phyloP scores from a whole-genome alignment of 768 basidiomycete genomes.

The Leccinum olivaceopallidum region DNA sequence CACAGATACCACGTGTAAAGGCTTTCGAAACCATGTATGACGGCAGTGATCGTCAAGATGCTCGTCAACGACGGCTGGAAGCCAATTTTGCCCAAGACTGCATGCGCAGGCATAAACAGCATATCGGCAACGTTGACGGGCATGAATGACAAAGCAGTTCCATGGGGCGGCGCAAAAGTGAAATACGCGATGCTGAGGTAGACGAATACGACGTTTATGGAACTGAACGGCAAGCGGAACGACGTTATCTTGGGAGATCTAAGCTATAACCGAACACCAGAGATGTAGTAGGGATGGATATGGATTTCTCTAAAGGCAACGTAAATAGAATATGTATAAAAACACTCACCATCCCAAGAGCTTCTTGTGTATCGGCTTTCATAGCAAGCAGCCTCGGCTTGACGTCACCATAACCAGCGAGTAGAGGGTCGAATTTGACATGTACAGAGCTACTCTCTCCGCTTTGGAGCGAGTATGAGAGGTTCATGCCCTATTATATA shows the following conservation, averaged over 20 bases:
- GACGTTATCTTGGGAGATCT: slow-evolving; percentile 60
- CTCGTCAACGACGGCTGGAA: slow-evolving; percentile 16
- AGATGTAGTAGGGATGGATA: neutral
- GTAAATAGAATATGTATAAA: neutral
- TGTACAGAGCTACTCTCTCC: slow-evolving; percentile 46
- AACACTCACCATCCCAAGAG: slow-evolving; percentile 69
- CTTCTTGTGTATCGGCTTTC: slow-evolving; percentile 80
- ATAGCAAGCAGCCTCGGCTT: slow-evolving; percentile 77
- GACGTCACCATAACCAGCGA: slow-evolving; percentile 76
- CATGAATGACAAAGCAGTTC: slow-evolving; percentile 19
- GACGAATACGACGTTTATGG: slow-evolving; percentile 14
- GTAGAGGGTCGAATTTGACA: slow-evolving; percentile 68
- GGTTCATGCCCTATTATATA: slow-evolving; percentile 59
- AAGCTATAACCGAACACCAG: slow-evolving; percentile 40
- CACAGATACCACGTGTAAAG: slow-evolving; percentile 35
- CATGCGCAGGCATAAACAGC: slow-evolving; percentile 24
- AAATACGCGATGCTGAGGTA: slow-evolving; percentile 24
- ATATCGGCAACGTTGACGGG: slow-evolving; percentile 14
- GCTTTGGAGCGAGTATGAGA: slow-evolving; percentile 59
- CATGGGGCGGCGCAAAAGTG: slow-evolving; percentile 17
- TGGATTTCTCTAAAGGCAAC: neutral
- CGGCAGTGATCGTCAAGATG: slow-evolving; percentile 4
- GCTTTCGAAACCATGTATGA: slow-evolving; percentile 26
- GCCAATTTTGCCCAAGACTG: slow-evolving; percentile 15
- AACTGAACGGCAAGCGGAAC: slow-evolving; percentile 50